Evolutionary conservation across 108 stramenopile genomes (phyloP), one percentile per base, ranked within the genome.

Genomic region (Poteriospumella lacustris): DNA sequence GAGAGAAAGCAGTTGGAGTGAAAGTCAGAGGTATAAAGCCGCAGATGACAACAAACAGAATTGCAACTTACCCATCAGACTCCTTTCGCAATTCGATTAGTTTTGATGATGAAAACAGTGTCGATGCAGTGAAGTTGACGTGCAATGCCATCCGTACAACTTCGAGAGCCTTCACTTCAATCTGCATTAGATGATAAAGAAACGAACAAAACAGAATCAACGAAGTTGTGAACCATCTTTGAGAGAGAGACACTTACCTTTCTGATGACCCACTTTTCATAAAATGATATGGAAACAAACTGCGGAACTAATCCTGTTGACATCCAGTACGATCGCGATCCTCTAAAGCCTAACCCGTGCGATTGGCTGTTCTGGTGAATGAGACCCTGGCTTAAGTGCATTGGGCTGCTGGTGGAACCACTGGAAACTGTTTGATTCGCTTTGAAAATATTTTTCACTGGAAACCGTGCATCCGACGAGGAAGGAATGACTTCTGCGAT

Each of bases 261-360:
- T 56, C 24, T 56, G 24, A 56, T 24, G 15, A 56, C 24, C 60
- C 60, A 64, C 31, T 64, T 64, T 5, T 64, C 60, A 64, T 64
- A 64, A 24, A 64, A 64, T 3, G 31, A 34, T 5, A 64, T 64
- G 31, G 60, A 31, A 24, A 64, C 29, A 24, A 64, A 64, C 36
- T 64, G 60, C 36, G 60, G 60, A 31, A 64, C 15, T 64, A 64
- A 64, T 34, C 60, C 60, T 64, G 60, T 64, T 64, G 60, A 12
- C 36, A 64, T 64, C 60, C 60, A 64, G 36, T 24, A 64, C 31
- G 36, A 9, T 3, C 36, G 15, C 3, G 31, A 34, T 34, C 31
- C 3, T 3, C 15, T 5, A 5, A 64, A 24, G 15, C 15, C 9
- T 24, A 64, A 34, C 31, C 15, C 9, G 33, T 31, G 31, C 3